A percentile compares a stretch with the other conserved stretches of the same genome.
phyloP scores from a whole-genome alignment of 257 asterid species.

The Misopates orontium region DNA sequence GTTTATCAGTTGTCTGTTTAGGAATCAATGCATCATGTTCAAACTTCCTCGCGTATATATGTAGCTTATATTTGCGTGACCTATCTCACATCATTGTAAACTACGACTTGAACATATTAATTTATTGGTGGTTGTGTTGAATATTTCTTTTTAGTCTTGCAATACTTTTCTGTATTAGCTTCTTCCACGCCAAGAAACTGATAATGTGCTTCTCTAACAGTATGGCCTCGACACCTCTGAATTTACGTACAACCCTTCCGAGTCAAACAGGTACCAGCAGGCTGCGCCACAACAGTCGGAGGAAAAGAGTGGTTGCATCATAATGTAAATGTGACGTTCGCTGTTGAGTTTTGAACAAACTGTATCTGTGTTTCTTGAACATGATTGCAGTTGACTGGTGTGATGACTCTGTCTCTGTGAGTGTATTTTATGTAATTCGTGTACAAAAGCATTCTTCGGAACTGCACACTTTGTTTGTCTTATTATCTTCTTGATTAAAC shows the following conservation, averaged over 20 bases:
- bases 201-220: constrained; percentile 43
- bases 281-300: constrained; percentile 63
- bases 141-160: neutral
- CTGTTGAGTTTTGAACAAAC: constrained; percentile 27
- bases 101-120: too few species aligned
- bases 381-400: constrained; percentile 19
- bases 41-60: too few species aligned
- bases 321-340: constrained; percentile 54
- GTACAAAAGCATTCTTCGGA: constrained; percentile 15
- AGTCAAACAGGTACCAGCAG: constrained; percentile 70
- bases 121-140: neutral
- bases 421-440: constrained; percentile 11
- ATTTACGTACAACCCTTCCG: constrained; percentile 92
- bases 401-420: constrained; percentile 6
- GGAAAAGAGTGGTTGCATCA: constrained; percentile 72
- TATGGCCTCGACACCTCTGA: constrained; percentile 96
- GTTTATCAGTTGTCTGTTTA: too few species aligned
- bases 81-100: too few species aligned
- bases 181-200: constrained; percentile 18
- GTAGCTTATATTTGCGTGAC: too few species aligned
- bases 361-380: constrained; percentile 21
- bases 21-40: too few species aligned
- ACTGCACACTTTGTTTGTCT: constrained; percentile 14
- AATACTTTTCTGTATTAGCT: too few species aligned
- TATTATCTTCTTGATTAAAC: neutral